Percentiles rank a stretch among this genome's conserved stretches.
Conservation (phyloP, 192 early-diverging fungal genomes). For the Martensiomyces pterosporus region DNA sequence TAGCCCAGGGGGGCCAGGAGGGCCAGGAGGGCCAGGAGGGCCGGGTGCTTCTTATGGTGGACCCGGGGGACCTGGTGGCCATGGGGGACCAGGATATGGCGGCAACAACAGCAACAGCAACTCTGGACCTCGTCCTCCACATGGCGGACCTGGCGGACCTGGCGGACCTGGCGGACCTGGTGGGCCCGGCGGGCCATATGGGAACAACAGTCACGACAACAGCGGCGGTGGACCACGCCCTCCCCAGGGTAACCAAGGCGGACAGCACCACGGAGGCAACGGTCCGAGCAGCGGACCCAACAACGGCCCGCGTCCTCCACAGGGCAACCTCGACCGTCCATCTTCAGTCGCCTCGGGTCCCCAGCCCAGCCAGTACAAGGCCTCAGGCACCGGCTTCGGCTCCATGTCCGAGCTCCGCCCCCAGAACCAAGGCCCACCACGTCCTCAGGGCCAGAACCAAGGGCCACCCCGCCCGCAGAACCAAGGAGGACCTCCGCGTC, state of each 20-base stretch:
- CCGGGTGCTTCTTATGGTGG: constrained; percentile 3
- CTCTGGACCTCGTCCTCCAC: not conserved
- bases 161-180: not conserved
- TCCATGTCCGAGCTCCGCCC: no score
- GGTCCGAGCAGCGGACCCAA: constrained; percentile 3
- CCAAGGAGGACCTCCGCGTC: not conserved
- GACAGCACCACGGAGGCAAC: not conserved
- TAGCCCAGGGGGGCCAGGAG: no score
- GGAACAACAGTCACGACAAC: not conserved
- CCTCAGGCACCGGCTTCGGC: no score
- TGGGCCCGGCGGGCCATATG: not conserved
- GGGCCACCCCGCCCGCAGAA: constrained; percentile 6
- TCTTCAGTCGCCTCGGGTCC: no score
- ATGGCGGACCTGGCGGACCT: not conserved
- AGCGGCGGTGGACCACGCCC: constrained; percentile 2
- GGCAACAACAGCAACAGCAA: constrained; percentile 4
- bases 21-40: no score
- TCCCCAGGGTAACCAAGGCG: not conserved
- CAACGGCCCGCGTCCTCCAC: constrained; percentile 7
- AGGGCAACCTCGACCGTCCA: no score
- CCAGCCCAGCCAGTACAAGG: not conserved
- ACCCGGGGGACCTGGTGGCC: not conserved
- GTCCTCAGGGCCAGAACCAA: constrained; percentile 4
- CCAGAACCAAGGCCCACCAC: no score
- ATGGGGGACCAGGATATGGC: not conserved